A percentile compares a stretch with the other conserved stretches of the same genome.
phyloP scores from a whole-genome alignment of 208 protist species.

The Wallacemonas sp. region DNA sequence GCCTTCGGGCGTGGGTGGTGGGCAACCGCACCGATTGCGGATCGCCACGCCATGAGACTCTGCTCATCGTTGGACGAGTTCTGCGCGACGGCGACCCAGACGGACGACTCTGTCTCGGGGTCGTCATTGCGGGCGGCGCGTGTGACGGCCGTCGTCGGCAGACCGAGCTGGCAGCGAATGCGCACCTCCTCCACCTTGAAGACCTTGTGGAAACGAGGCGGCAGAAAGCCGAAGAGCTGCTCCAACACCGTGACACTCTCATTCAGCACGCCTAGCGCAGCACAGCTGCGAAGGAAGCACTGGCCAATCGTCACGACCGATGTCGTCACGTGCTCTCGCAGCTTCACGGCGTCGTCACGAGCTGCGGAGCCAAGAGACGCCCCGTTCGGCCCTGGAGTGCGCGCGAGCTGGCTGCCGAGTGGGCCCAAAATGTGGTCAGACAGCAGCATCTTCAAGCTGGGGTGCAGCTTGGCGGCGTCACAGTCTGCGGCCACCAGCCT shows the following conservation, averaged over 20 bases:
- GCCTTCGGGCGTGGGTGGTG: conserved; percentile 40
- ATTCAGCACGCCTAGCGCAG: conserved; percentile 27
- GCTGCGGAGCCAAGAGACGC: background rate
- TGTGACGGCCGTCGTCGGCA: conserved; percentile 36
- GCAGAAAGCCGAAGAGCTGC: conserved; percentile 48
- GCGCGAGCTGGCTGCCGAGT: conserved; percentile 3
- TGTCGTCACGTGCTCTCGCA: conserved; percentile 21
- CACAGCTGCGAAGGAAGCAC: conserved; percentile 15
- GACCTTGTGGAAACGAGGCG: conserved; percentile 47
- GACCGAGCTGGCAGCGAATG: conserved; percentile 44
- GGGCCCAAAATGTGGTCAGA: conserved; percentile 42
- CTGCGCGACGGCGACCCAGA: conserved; percentile 64
- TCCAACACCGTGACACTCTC: conserved; percentile 51
- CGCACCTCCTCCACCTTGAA: conserved; percentile 58
- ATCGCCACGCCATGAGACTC: conserved; percentile 41
- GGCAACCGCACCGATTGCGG: conserved; percentile 40
- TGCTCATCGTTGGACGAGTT: conserved; percentile 26
- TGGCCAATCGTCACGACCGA: conserved; percentile 12
- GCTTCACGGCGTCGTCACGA: conserved; percentile 14
- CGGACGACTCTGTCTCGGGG: conserved; percentile 60
- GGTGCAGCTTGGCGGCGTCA: conserved; percentile 31
- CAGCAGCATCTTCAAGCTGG: conserved; percentile 77
- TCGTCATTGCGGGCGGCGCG: conserved; percentile 47
- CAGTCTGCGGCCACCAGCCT: conserved; percentile 23
- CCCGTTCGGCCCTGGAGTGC: background rate